Evolutionary conservation across 2,329 filamentous ascomycete genomes (phyloP).

Genomic region (Dothidotthia symphoricarpi): DNA sequence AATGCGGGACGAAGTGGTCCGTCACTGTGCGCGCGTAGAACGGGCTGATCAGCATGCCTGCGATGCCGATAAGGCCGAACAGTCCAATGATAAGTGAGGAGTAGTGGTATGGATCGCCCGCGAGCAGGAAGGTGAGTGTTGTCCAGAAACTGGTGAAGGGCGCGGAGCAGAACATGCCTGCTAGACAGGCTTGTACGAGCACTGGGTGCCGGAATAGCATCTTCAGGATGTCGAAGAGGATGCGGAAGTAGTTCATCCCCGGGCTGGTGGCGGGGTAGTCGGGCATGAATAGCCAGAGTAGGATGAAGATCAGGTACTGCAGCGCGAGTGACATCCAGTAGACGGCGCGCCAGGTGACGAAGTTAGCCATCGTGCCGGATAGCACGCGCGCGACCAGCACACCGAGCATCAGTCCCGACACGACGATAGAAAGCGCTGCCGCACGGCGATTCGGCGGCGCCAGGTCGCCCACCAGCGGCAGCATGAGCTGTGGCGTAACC

Average conservation of each 20-base stretch:
- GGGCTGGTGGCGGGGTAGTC: conserved; percentile 77
- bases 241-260: conserved; percentile 63
- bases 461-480: conserved; percentile 76
- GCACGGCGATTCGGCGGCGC: conserved; percentile 68
- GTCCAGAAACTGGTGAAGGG: conserved; percentile 71
- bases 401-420: conserved; percentile 72
- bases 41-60: conserved; percentile 65
- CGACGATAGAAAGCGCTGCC: conserved; percentile 69
- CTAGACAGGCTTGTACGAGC: conserved; percentile 66
- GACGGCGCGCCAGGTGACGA: conserved; percentile 70
- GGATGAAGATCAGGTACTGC: conserved; percentile 64
- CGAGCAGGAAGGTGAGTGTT: conserved; percentile 75
- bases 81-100: conserved; percentile 68
- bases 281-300: conserved; percentile 73
- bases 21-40: conserved; percentile 69
- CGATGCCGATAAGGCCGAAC: conserved; percentile 75
- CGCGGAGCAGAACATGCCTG: conserved; percentile 61
- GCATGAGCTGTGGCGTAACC: conserved; percentile 72
- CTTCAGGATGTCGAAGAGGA: conserved; percentile 63
- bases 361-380: conserved; percentile 72
- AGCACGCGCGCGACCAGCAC: conserved; percentile 74
- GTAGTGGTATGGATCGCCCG: conserved; percentile 67
- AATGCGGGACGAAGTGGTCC: conserved; percentile 66
- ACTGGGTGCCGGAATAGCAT: conserved; percentile 66
- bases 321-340: conserved; percentile 75